phyloP scores from a whole-genome alignment of 2,329 filamentous ascomycete species.

The Ceratocystis cacaofunesta region DNA sequence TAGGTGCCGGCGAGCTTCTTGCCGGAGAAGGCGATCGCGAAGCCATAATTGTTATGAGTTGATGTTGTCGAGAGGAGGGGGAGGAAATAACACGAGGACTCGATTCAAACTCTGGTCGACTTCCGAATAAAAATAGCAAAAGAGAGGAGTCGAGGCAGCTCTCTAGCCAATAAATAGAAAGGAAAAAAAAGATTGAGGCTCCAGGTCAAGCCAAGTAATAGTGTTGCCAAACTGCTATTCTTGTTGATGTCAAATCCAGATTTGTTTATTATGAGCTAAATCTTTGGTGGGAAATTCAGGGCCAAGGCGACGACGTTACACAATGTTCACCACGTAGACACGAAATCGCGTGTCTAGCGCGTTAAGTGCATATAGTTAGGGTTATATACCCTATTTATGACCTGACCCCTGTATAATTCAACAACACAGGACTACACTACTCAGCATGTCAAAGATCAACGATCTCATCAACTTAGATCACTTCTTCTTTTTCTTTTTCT shows the following conservation, averaged over 20 bases:
- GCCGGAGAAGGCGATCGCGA: slow-evolving; percentile 13
- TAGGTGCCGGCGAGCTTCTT: not conserved
- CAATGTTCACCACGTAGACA: not conserved
- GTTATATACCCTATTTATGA: too few species aligned
- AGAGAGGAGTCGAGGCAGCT: not conserved
- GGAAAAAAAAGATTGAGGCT: not conserved
- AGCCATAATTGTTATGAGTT: slow-evolving; percentile 1
- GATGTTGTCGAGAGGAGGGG: not conserved
- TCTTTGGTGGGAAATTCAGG: not conserved
- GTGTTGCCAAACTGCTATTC: not conserved
- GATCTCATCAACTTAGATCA: too few species aligned
- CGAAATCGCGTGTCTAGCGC: not conserved
- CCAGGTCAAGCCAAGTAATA: not conserved
- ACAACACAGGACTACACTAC: too few species aligned
- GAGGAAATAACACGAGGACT: not conserved
- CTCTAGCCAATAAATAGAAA: not conserved
- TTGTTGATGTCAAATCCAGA: not conserved
- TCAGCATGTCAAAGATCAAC: too few species aligned
- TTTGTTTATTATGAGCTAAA: not conserved
- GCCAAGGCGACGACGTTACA: slow-evolving; percentile 2
- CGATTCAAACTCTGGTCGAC: not conserved
- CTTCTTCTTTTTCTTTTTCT: too few species aligned
- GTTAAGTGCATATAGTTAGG: not conserved
- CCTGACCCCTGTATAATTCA: too few species aligned
- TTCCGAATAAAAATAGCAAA: not conserved